Evolutionary conservation across 2,329 filamentous ascomycete species (phyloP).

Genomic region (Neonectria neomacrospora): DNA sequence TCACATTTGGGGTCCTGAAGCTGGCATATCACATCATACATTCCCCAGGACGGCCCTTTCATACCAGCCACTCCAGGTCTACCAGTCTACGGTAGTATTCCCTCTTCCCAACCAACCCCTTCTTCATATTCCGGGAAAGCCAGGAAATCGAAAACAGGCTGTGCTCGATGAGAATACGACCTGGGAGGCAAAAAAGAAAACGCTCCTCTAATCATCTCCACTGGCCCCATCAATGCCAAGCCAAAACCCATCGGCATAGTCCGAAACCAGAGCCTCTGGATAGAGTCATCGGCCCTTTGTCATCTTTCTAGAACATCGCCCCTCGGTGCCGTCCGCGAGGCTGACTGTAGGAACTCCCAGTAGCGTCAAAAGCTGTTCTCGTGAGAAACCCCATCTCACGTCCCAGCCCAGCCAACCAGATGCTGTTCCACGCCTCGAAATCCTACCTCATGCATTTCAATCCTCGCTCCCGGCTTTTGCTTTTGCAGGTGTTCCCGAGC

Average conservation of each 20-base stretch:
- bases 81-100: neutral
- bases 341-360: constrained; percentile 18
- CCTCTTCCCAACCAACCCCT: neutral
- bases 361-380: constrained; percentile 27
- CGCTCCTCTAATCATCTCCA: neutral
- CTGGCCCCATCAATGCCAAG: neutral
- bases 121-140: neutral
- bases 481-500: neutral
- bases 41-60: neutral
- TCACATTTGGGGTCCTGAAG: constrained; percentile 16
- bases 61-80: neutral
- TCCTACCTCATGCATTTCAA: neutral
- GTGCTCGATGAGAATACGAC: constrained; percentile 1
- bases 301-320: constrained; percentile 41
- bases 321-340: constrained; percentile 24
- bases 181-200: constrained; percentile 12
- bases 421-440: neutral
- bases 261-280: constrained; percentile 10
- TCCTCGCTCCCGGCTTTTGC: neutral
- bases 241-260: constrained; percentile 14
- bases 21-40: constrained; percentile 26
- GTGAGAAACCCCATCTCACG: constrained; percentile 13
- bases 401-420: neutral
- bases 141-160: constrained; percentile 2
- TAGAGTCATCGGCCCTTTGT: constrained; percentile 29